phyloP scores from a whole-genome alignment of 208 protist species.

The Leptomonas pyrrhocoris region DNA sequence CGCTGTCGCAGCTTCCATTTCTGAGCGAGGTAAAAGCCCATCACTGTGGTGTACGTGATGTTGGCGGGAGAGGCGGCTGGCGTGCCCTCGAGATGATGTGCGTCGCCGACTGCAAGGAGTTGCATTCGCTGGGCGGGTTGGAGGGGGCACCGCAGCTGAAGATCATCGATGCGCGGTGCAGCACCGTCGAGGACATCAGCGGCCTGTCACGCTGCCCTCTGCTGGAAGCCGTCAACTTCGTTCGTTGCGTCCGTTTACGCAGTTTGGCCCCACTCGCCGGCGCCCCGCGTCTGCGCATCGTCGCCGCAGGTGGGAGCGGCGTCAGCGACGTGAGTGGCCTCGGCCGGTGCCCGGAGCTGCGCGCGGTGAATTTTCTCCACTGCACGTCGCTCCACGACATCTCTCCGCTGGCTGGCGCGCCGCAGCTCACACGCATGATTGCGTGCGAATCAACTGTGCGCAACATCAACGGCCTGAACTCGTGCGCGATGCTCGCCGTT shows the following conservation, averaged over 20 bases:
- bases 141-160: background rate
- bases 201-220: background rate
- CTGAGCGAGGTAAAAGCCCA: background rate
- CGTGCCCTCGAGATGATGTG: background rate
- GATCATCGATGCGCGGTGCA: background rate
- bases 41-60: conserved; percentile 4
- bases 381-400: background rate
- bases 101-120: conserved; percentile 8
- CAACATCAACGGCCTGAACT: background rate
- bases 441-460: conserved; percentile 1
- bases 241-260: background rate
- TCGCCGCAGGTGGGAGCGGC: conserved; percentile 1
- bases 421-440: background rate
- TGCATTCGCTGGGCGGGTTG: conserved; percentile 5
- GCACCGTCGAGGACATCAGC: conserved; percentile 5
- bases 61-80: conserved; percentile 4
- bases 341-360: background rate
- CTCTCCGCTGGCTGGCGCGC: conserved; percentile 6
- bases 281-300: conserved; percentile 2
- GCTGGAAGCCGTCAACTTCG: conserved; percentile 1
- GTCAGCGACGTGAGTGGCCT: background rate
- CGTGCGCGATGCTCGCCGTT: background rate
- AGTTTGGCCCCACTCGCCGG: conserved; percentile 9
- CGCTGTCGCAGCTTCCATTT: background rate
- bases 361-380: background rate